A percentile compares a stretch with the other conserved stretches of the same genome.
phyloP scores from a whole-genome alignment of 139 green algal species.

The Auxenochlorella protothecoides region DNA sequence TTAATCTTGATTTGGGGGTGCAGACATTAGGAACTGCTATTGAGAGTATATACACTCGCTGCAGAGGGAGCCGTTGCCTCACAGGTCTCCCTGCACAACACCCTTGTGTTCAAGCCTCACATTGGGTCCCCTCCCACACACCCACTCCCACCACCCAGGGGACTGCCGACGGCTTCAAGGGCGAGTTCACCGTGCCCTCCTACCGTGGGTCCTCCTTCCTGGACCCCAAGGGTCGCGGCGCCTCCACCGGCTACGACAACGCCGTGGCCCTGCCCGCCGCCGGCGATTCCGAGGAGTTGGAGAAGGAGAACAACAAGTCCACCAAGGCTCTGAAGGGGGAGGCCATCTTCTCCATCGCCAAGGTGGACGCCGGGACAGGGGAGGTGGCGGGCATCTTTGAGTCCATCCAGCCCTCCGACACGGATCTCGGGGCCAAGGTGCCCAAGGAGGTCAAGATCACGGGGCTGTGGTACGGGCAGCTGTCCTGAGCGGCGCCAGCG shows the following conservation, averaged over 20 bases:
- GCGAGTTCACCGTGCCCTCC: constrained; percentile 94
- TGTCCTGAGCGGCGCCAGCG: constrained; percentile 8
- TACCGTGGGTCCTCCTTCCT: constrained; percentile 98
- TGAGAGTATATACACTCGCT: too few relatives aligned
- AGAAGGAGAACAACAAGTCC: constrained; percentile 95
- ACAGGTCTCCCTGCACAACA: too few relatives aligned
- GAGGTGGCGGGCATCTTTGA: constrained; percentile 98
- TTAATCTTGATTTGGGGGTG: not conserved
- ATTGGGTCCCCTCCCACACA: too few relatives aligned
- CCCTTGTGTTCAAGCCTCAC: too few relatives aligned
- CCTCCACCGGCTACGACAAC: constrained; percentile 91
- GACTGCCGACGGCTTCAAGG: constrained; percentile 72
- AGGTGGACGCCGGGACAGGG: constrained; percentile 77
- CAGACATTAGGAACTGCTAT: too few relatives aligned
- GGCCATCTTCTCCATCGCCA: constrained; percentile 89
- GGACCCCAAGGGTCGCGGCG: constrained; percentile 98
- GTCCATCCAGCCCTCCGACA: constrained; percentile 97
- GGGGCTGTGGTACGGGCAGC: constrained; percentile 84
- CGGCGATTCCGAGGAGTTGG: constrained; percentile 60
- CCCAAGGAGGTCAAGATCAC: constrained; percentile 99
- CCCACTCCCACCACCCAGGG: constrained; percentile 6
- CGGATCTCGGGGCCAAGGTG: constrained; percentile 93
- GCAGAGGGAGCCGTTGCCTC: too few relatives aligned
- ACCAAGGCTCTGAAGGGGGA: constrained; percentile 68
- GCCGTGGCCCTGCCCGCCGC: constrained; percentile 87